A percentile compares a stretch with the other conserved stretches of the same genome.
Evolutionary conservation across 2,329 filamentous ascomycete genomes (phyloP).

Genomic region (Beauveria scarabaeidicola): DNA sequence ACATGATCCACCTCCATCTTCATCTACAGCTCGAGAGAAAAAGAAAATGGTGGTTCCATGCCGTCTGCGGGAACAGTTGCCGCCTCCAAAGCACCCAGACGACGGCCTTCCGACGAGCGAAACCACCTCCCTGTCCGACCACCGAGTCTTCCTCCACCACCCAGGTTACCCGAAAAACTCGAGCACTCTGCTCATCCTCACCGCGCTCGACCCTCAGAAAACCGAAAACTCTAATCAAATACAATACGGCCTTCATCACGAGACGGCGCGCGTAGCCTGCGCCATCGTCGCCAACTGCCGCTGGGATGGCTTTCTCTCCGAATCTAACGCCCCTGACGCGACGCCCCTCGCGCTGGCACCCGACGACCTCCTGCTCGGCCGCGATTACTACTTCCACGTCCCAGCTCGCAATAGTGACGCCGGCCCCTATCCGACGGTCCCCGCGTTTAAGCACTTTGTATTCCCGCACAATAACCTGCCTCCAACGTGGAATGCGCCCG

Average conservation of each 20-base stretch:
- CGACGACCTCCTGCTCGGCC: neutral
- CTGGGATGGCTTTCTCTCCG: neutral
- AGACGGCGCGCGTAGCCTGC: neutral
- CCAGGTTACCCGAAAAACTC: neutral
- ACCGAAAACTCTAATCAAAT: neutral
- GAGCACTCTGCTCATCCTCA: neutral
- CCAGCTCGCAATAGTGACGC: neutral
- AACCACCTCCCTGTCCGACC: neutral
- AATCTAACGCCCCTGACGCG: neutral
- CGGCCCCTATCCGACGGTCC: neutral
- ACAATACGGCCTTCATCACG: neutral
- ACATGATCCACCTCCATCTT: neutral
- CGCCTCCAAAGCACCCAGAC: neutral
- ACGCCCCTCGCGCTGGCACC: neutral
- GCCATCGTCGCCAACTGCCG: neutral
- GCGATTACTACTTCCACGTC: neutral
- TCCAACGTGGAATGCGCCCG: neutral
- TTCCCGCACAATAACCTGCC: slow-evolving; percentile 1
- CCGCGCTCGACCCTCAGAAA: neutral
- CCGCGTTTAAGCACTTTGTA: neutral
- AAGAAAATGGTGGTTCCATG: neutral
- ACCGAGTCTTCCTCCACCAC: neutral
- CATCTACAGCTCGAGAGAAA: neutral
- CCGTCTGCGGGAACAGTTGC: neutral
- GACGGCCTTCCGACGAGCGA: neutral